Evolutionary conservation across 2,329 filamentous ascomycete genomes (phyloP).

Genomic region (Pestalotiopsis fici): DNA sequence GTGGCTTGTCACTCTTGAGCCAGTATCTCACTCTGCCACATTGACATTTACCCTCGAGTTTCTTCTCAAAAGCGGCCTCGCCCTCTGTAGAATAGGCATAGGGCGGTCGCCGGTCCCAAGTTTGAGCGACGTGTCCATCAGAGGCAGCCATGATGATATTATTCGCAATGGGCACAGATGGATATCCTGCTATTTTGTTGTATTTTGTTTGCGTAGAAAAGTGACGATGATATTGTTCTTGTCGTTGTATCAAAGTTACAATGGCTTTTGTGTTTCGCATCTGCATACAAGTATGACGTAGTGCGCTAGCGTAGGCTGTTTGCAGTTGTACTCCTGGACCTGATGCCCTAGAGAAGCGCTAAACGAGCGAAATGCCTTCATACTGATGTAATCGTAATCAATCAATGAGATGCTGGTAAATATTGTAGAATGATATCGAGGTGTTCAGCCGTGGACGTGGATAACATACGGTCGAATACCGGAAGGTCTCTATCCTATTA

Average conservation of each 20-base stretch:
- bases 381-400: neutral
- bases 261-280: neutral
- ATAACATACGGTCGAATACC: too few relatives aligned
- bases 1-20: conserved; percentile 66
- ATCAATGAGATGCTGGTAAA: neutral
- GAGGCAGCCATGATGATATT: neutral
- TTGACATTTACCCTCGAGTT: conserved; percentile 57
- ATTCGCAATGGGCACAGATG: neutral
- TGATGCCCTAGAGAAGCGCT: neutral
- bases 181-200: neutral
- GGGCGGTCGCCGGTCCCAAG: conserved; percentile 19
- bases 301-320: neutral
- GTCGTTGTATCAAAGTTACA: neutral
- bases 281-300: neutral
- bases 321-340: neutral
- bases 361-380: neutral
- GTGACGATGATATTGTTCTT: neutral
- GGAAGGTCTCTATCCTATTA: too few relatives aligned
- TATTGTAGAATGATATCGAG: neutral
- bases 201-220: neutral
- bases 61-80: conserved; percentile 24
- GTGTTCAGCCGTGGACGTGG: too few relatives aligned
- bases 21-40: conserved; percentile 77
- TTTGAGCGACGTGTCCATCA: neutral
- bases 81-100: conserved; percentile 22